Base-by-base conservation (phyloP, 2,329 filamentous ascomycete species). In the Pseudogymnoascus verrucosus region DNA sequence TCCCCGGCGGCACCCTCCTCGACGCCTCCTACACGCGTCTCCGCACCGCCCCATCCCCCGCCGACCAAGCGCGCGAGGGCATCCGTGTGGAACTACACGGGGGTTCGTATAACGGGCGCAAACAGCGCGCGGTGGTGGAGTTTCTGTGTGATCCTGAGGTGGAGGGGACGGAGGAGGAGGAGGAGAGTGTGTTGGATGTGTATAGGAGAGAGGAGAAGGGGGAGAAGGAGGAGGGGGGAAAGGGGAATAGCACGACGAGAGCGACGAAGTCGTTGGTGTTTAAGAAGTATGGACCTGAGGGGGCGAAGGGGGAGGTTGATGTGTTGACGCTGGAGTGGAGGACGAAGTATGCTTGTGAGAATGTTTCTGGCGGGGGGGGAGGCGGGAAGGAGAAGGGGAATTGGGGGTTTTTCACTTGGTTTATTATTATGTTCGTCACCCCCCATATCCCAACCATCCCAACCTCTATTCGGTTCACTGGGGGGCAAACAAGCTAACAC, bases 341-440 rank as follows among this genome's bases (percentile, higher is more conserved):
- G 72, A 97, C 93, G 12, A 91, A 93, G 75, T 87, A 91, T 72
- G 93, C 91, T 0, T 98, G 95, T 74, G 87, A 91, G 72, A 79
- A 78, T 69, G 76, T 78, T 59, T 31, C 28, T 31, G 28, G 28
- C 2, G 77, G 79, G 14, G 78, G 77, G 8, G 69, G 73, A 63
- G 71, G 72, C 40, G 68, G 72, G 44, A 74, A 77, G 64, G 78
- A 79, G 64, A 79, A 80, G 62, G 76, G 75, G 16, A 82, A 85
- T 72, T 98, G 93, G 95, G 95, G 95, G 1, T 95, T 97, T 80
- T 98, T 98, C 72, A 97, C 93, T 16, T 99, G 95, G 95, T 84
- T 98, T 72, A 85, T 98, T 69, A 87, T 99, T 69, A 86, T 98
- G 92, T 59, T 67, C 14, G 47, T 7, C 21, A 31, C 16, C 12